A percentile compares a stretch with the other conserved stretches of the same genome.
These are phyloP conservation scores for Westerdykella sp. DNA, from an alignment of 2,329 filamentous ascomycete species.

Conservation along the genomic window DNA sequence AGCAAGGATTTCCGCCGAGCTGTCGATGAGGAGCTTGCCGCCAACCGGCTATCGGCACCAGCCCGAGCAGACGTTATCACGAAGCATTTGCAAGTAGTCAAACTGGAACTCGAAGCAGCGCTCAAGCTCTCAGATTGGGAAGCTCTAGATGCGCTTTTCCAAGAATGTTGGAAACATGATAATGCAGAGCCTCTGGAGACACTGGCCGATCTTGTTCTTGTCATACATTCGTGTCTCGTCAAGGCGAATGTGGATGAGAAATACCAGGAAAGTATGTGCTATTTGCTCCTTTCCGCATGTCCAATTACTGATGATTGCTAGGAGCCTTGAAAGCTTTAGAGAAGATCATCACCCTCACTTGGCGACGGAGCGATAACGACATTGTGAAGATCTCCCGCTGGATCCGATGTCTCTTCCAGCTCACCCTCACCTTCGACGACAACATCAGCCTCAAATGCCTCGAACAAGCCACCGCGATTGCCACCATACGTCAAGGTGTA, in stretches of 20 bases:
- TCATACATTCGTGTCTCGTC: slow-evolving; percentile 37
- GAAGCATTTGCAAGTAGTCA: slow-evolving; percentile 62
- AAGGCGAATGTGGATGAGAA: slow-evolving; percentile 20
- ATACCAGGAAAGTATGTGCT: slow-evolving; percentile 28
- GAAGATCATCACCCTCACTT: slow-evolving; percentile 64
- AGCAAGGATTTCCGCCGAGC: slow-evolving; percentile 52
- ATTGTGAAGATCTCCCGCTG: slow-evolving; percentile 63
- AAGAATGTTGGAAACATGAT: slow-evolving; percentile 36
- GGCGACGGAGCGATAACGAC: slow-evolving; percentile 52
- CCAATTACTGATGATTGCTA: slow-evolving; percentile 11
- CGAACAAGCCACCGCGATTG: slow-evolving; percentile 51
- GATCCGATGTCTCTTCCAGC: slow-evolving; percentile 69
- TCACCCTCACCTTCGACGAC: slow-evolving; percentile 54
- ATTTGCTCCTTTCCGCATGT: background rate
- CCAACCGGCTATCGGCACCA: slow-evolving; percentile 38
- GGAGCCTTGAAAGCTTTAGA: slow-evolving; percentile 44
- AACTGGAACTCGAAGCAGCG: slow-evolving; percentile 75
- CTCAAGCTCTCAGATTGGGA: slow-evolving; percentile 63
- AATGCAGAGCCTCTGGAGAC: slow-evolving; percentile 40
- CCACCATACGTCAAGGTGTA: slow-evolving; percentile 23
- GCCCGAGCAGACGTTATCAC: slow-evolving; percentile 49
- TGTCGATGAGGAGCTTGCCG: slow-evolving; percentile 37
- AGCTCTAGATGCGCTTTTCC: slow-evolving; percentile 55
- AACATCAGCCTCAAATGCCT: slow-evolving; percentile 54
- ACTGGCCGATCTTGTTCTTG: slow-evolving; percentile 43